A percentile compares a stretch with the other conserved stretches of the same genome.
These are phyloP conservation scores for Xylariales sp. DNA, from an alignment of 2,329 filamentous ascomycete genomes.

Conservation along the genomic window DNA sequence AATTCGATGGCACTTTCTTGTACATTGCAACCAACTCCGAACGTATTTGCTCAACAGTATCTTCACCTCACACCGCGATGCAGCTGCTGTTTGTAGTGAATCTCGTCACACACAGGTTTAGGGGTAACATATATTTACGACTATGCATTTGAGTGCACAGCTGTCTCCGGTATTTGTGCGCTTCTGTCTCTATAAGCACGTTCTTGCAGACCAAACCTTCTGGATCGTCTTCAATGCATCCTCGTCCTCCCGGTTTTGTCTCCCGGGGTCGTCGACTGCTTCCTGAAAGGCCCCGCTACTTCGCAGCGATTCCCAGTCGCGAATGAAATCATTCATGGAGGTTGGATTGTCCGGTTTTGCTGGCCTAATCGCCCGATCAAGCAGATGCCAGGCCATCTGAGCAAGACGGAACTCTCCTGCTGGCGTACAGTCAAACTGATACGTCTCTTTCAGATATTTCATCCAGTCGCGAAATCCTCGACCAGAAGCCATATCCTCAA, in stretches of 20 bases:
- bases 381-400: slow-evolving; percentile 22
- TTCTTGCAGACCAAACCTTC: neutral
- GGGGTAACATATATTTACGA: too few relatives aligned
- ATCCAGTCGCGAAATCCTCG: slow-evolving; percentile 21
- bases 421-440: slow-evolving; percentile 14
- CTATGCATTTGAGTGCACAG: too few relatives aligned
- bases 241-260: slow-evolving; percentile 13
- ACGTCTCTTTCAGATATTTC: slow-evolving; percentile 13
- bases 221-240: neutral
- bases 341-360: slow-evolving; percentile 13
- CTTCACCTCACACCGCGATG: too few relatives aligned
- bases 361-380: slow-evolving; percentile 21
- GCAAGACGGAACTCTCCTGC: slow-evolving; percentile 20
- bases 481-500: slow-evolving; percentile 12
- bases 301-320: slow-evolving; percentile 13
- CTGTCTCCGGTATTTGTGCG: too few relatives aligned
- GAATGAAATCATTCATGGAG: slow-evolving; percentile 16
- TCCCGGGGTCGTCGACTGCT: slow-evolving; percentile 13
- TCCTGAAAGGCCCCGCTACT: slow-evolving; percentile 14
- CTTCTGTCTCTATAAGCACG: neutral
- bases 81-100: too few relatives aligned
- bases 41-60: too few relatives aligned
- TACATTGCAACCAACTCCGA: too few relatives aligned
- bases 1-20: too few relatives aligned
- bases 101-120: too few relatives aligned